A percentile compares a stretch with the other conserved stretches of the same genome.
These are phyloP conservation scores for Smallanthus sonchifolius DNA, from an alignment of 129 eudicot genomes.

Conservation along the genomic window DNA sequence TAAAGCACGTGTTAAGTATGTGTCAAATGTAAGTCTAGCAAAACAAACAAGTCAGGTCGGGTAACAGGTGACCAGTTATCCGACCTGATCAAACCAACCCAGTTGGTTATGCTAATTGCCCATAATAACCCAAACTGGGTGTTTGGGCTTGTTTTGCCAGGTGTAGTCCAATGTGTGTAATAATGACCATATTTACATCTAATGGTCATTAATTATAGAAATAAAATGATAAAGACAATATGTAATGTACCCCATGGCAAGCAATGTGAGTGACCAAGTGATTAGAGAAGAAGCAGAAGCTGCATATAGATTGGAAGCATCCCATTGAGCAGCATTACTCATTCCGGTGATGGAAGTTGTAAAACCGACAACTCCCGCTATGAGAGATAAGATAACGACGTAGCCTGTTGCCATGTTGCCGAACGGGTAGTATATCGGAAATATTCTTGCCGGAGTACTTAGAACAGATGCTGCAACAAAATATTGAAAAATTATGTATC, in stretches of 20 bases:
- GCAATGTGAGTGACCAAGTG: slow-evolving; percentile 69
- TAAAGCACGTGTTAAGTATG: not conserved
- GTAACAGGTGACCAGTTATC: not conserved
- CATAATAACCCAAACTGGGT: not conserved
- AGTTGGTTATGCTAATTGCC: not conserved
- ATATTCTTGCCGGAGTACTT: slow-evolving; percentile 59
- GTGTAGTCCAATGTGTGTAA: not conserved
- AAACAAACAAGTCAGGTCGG: not conserved
- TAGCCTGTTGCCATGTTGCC: slow-evolving; percentile 91
- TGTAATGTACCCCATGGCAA: slow-evolving; percentile 84
- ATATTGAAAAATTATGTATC: not conserved
- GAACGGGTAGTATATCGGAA: slow-evolving; percentile 74
- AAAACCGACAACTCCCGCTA: slow-evolving; percentile 79
- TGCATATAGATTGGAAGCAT: slow-evolving; percentile 52
- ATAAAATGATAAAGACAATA: not conserved
- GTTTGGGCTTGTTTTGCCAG: not conserved
- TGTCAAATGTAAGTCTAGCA: too few relatives aligned
- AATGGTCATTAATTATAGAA: not conserved
- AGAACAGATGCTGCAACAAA: slow-evolving; percentile 54
- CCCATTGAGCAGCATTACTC: slow-evolving; percentile 45
- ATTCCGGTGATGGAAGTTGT: slow-evolving; percentile 54
- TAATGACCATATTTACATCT: not conserved
- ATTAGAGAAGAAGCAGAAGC: slow-evolving; percentile 74
- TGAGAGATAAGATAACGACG: slow-evolving; percentile 57
- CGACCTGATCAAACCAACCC: not conserved